Evolutionary conservation across 257 asterid species (phyloP).

Genomic region (Cinchona pubescens): DNA sequence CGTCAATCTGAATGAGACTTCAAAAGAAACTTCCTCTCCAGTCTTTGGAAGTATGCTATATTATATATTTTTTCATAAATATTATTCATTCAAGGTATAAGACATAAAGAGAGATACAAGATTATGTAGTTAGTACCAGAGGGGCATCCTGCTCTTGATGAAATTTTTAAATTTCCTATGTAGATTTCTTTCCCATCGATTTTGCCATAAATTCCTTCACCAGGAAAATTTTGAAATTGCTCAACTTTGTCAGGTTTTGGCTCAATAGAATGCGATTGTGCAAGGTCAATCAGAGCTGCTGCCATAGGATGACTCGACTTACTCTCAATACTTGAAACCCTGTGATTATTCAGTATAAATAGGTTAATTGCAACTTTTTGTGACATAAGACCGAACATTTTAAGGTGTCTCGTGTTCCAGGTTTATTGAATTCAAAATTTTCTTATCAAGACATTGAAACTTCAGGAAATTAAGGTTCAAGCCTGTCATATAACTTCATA

Average conservation of each 20-base stretch:
- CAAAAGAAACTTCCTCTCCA: background rate
- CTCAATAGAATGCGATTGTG: constrained; percentile 38
- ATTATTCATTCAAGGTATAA: background rate
- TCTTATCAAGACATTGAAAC: background rate
- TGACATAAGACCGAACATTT: background rate
- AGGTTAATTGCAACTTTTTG: background rate
- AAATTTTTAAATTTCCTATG: constrained; percentile 66
- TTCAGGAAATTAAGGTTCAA: background rate
- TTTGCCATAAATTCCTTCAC: constrained; percentile 82
- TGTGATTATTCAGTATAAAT: constrained; percentile 12
- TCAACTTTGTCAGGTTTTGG: constrained; percentile 68
- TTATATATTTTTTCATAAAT: background rate
- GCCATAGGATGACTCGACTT: constrained; percentile 93
- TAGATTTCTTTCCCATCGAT: constrained; percentile 53
- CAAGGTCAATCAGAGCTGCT: constrained; percentile 61
- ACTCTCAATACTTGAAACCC: constrained; percentile 91
- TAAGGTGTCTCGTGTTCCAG: too few species aligned
- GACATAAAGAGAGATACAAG: background rate
- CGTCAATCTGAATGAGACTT: background rate
- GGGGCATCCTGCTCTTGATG: constrained; percentile 64
- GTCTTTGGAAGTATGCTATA: background rate
- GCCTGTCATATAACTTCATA: background rate
- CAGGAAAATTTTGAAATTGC: constrained; percentile 62
- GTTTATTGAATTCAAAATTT: background rate
- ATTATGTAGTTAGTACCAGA: constrained; percentile 40